Evolutionary conservation across 1,139 yeast genomes (phyloP).

Genomic region (Blastobotrys persicus): DNA sequence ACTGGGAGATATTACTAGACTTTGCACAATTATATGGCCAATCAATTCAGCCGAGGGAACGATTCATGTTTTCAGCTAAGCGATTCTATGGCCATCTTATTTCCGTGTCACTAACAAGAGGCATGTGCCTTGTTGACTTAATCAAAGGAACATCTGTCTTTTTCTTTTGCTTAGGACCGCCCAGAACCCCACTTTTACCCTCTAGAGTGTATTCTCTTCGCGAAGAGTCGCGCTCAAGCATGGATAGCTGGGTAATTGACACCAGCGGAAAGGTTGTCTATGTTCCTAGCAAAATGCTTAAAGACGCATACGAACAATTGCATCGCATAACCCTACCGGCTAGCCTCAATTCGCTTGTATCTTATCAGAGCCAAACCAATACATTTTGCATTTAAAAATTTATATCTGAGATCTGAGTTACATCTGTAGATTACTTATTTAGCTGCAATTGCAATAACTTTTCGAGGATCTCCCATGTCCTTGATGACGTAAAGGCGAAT

Average conservation of each 20-base stretch:
- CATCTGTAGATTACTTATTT: too few relatives aligned
- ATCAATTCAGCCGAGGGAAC: not conserved
- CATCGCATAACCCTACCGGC: not conserved
- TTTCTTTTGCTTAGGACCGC: not conserved
- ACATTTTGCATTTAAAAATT: not conserved
- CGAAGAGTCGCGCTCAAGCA: constrained; percentile 1
- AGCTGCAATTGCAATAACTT: too few relatives aligned
- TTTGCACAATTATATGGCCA: not conserved
- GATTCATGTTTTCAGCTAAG: not conserved
- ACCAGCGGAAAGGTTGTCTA: constrained; percentile 4
- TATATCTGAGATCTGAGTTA: too few relatives aligned
- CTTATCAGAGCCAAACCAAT: not conserved
- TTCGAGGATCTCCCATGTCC: too few relatives aligned
- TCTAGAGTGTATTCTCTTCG: constrained; percentile 1
- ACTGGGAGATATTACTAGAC: not conserved
- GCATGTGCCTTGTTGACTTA: constrained; percentile 1
- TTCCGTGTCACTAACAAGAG: not conserved
- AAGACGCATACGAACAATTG: not conserved
- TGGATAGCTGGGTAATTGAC: constrained; percentile 2
- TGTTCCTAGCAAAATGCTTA: not conserved
- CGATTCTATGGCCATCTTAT: constrained; percentile 3
- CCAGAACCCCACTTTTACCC: not conserved
- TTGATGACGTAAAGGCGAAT: too few relatives aligned
- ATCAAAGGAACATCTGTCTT: constrained; percentile 3
- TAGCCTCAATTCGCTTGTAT: not conserved